A percentile compares a stretch with the other conserved stretches of the same genome.
phyloP scores from a whole-genome alignment of 306 rosid species.

The Fragaria ananassa region DNA sequence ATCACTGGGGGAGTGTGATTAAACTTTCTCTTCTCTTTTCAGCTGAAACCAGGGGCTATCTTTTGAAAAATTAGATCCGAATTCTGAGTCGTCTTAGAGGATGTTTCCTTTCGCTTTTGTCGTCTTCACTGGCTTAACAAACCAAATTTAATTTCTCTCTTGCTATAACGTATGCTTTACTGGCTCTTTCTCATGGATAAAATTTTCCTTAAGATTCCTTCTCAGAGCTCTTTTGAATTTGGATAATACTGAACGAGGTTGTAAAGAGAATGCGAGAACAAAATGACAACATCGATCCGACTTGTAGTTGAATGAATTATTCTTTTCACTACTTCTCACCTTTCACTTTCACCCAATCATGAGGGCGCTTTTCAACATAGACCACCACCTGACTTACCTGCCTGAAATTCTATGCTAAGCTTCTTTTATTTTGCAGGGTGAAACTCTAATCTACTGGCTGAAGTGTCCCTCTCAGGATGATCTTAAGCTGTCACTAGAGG shows the following conservation, averaged over 20 bases:
- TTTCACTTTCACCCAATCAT: constrained; percentile 75
- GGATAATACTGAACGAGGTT: not conserved
- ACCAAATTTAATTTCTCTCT: not conserved
- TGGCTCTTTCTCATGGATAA: not conserved
- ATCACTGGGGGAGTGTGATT: not conserved
- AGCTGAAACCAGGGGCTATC: not conserved
- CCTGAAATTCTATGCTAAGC: constrained; percentile 44
- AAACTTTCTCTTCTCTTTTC: not conserved
- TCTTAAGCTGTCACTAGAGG: constrained; percentile 42
- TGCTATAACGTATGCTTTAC: not conserved
- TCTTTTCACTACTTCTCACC: constrained; percentile 25
- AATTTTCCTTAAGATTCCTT: not conserved
- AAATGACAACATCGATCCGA: constrained; percentile 33
- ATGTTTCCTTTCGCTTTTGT: not conserved
- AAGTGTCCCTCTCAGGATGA: constrained; percentile 36
- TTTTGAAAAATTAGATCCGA: not conserved
- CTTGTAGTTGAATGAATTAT: too few species aligned
- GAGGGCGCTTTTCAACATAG: constrained; percentile 48
- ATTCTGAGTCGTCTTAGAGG: not conserved
- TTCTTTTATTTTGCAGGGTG: constrained; percentile 56
- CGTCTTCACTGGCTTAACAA: not conserved
- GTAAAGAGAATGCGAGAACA: not conserved
- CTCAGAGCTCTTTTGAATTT: not conserved
- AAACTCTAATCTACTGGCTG: constrained; percentile 46
- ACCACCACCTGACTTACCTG: not conserved